Base-by-base conservation (phyloP, 371 early-diverging fungal genomes). In the Mortierella polycephala region DNA sequence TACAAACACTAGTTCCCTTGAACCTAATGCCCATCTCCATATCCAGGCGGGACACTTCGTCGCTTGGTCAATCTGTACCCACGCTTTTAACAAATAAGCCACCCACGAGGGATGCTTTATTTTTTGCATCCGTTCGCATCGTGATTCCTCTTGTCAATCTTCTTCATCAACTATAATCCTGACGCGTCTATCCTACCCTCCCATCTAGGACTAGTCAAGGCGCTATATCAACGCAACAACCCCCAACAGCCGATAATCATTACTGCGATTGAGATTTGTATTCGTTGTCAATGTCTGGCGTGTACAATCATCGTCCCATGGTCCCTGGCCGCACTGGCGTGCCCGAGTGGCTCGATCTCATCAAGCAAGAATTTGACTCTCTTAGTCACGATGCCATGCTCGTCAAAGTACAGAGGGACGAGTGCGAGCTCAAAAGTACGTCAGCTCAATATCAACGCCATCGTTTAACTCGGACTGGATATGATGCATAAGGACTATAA, bases 361-460 rank as follows among this genome's bases (percentile, higher is more conserved):
- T 96, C 56, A 91, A 91, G 62, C 83, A 72, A 39, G 97, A 97
- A 83, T 94, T 92, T 62, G 96, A 96, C 60, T 87, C 81, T 60
- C 80, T 94, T 42, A 86, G 86, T 45, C 93, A 95, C 81, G 97
- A 97, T 65, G 87, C 89, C 12, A 83, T 87, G 56, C 77, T 88
- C 30, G 88, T 81, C 81, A 92, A 92, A 82, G 85, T 85, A 54
- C 95, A 95, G 81, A 82, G 95, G 59, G 96, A 96, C 74, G 96
- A 96, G 68, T 90, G 89, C 71, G 96, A 96, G 81, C 93, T 94
- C 69, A 93, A 95, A 83, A 87, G 96, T 95, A 90, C 82, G 88
- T 80, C 37, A 40, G 5, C 47, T 30, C 4, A 30, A 30, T 4
- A 30, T 4, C 20, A 23, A 30, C 60, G 13, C 60, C 18, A 6